Evolutionary conservation across 1,284 basidiomycete species (phyloP).

Genomic region (Sporisorium scitamineum): DNA sequence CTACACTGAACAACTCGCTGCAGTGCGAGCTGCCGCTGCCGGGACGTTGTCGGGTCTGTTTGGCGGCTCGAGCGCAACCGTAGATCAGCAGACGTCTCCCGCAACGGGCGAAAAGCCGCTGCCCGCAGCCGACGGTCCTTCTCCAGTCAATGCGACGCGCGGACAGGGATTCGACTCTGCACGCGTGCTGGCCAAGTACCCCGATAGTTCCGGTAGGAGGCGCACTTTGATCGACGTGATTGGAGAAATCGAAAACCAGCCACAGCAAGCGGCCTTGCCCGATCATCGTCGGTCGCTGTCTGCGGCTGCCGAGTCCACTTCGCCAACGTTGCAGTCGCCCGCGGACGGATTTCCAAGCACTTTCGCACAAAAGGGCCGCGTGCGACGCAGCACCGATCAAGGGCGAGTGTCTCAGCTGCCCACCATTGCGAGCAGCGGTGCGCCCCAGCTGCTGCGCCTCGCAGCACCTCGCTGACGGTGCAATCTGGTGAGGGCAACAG

Average conservation of each 20-base stretch:
- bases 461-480: slow-evolving; percentile 22
- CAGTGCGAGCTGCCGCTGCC: slow-evolving; percentile 41
- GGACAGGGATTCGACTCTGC: slow-evolving; percentile 49
- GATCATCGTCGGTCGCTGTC: slow-evolving; percentile 35
- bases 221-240: slow-evolving; percentile 48
- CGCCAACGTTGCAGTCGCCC: slow-evolving; percentile 12
- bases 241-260: slow-evolving; percentile 37
- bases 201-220: slow-evolving; percentile 16
- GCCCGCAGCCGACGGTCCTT: slow-evolving; percentile 26
- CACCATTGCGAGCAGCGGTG: slow-evolving; percentile 20
- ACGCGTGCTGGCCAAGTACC: slow-evolving; percentile 28
- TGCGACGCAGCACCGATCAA: slow-evolving; percentile 37
- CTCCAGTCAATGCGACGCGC: slow-evolving; percentile 25
- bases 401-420: slow-evolving; percentile 24
- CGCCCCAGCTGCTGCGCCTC: slow-evolving; percentile 7
- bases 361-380: slow-evolving; percentile 8
- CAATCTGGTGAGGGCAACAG: slow-evolving; percentile 1
- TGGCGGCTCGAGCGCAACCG: slow-evolving; percentile 26
- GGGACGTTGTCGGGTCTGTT: slow-evolving; percentile 41
- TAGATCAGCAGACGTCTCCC: slow-evolving; percentile 26
- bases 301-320: slow-evolving; percentile 20
- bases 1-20: slow-evolving; percentile 43
- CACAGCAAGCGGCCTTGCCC: slow-evolving; percentile 7
- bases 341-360: slow-evolving; percentile 20
- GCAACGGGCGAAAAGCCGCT: slow-evolving; percentile 4